Percentiles rank a stretch among this genome's conserved stretches.
These are phyloP conservation scores for Tetradesmus obliquus DNA, from an alignment of 139 green algal genomes.

Conservation along the genomic window DNA sequence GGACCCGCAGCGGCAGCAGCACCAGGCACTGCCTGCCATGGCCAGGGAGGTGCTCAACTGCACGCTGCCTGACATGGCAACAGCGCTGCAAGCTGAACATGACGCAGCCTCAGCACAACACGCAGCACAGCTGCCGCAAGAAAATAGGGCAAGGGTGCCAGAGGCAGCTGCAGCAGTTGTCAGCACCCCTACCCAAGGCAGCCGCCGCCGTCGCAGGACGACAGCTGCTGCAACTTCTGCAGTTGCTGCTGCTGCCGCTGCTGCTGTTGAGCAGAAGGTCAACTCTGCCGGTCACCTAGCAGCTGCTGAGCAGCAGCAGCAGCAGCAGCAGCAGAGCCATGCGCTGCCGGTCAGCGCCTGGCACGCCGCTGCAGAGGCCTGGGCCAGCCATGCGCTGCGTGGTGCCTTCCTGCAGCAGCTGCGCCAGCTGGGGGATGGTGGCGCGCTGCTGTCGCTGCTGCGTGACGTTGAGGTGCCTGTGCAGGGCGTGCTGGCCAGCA, in stretches of 20 bases:
- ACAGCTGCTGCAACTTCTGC: background rate
- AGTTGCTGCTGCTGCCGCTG: background rate
- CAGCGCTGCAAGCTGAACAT: constrained; percentile 11
- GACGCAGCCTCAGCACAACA: background rate
- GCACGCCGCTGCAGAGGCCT: background rate
- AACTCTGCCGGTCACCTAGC: too few relatives aligned
- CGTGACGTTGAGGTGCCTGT: constrained; percentile 27
- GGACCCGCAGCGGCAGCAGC: constrained; percentile 3
- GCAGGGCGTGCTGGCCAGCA: constrained; percentile 33
- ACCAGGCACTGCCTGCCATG: background rate
- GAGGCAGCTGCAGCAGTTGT: background rate
- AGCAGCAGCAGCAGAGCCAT: background rate
- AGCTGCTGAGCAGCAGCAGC: constrained; percentile 5
- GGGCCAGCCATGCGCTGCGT: background rate
- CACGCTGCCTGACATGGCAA: background rate
- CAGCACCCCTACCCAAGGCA: background rate
- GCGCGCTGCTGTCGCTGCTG: constrained; percentile 8
- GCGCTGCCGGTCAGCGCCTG: background rate
- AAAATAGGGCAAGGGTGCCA: background rate
- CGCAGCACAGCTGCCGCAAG: background rate
- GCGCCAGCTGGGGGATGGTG: constrained; percentile 13
- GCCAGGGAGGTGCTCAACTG: background rate
- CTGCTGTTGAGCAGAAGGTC: background rate
- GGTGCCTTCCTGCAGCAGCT: background rate
- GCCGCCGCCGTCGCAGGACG: background rate